These are phyloP conservation scores for Pneumocystis wakefieldiae DNA, from an alignment of 1,139 yeast species.

Conservation along the genomic window DNA sequence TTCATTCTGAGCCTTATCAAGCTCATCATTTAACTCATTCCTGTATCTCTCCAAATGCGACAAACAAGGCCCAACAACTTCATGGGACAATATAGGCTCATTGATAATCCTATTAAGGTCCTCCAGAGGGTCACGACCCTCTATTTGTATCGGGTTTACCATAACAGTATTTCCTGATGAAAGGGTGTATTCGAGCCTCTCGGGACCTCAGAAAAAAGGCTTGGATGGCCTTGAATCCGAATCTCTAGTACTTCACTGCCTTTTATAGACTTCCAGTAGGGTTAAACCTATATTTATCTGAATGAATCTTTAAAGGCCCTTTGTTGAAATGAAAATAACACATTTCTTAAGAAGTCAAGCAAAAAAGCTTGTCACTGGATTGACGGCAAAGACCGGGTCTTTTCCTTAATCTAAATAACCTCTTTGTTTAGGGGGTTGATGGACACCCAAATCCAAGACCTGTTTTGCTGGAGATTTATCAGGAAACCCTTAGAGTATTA, in stretches of 20 bases:
- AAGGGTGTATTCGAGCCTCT: too few species aligned
- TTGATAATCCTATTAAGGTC: neutral
- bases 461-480: slow-evolving; percentile 55
- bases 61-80: neutral
- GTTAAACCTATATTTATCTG: too few species aligned
- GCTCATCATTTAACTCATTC: neutral
- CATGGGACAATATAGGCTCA: neutral
- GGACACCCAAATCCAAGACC: slow-evolving; percentile 54
- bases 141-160: neutral
- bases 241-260: too few species aligned
- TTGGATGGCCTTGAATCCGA: too few species aligned
- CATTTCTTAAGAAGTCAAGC: neutral
- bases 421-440: neutral
- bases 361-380: neutral
- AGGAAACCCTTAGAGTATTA: slow-evolving; percentile 48
- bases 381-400: neutral
- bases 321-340: neutral
- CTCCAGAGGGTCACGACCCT: neutral
- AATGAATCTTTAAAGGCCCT: neutral
- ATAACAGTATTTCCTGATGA: neutral
- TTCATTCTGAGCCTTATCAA: slow-evolving; percentile 5
- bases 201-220: too few species aligned
- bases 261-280: too few species aligned
- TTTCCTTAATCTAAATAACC: neutral
- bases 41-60: neutral